Evolutionary conservation across 257 asterid species (phyloP), one percentile per base, ranked within the genome.

Genomic region (Scutellaria galericulata): DNA sequence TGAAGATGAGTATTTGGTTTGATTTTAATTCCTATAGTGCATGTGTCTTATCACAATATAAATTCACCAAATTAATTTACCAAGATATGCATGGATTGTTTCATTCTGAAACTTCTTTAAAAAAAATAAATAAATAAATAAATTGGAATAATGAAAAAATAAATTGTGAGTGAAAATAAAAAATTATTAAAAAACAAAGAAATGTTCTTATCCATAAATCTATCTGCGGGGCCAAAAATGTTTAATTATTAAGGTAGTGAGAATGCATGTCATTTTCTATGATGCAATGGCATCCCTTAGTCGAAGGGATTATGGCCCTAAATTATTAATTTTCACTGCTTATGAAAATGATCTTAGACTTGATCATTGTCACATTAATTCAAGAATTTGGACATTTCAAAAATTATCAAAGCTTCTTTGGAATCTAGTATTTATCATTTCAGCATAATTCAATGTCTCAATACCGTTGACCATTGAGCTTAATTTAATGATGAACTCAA

Each of bases 311-410:
- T 24, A 68, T 72, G 62, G 53, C 80, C 81, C 76, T 55, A 54
- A 56, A 75, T 71, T 50, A 81, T 68, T 42, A 27, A 67, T 59
- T 44, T 72, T 63, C 60, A 78, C 79, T 78, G 77, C 77, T 41
- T 72, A 50, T 78, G 81, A 75, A 20, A 82, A 67, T 69, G 83
- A 82, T 71, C 31, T 37, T 12, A 68, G 77, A 79, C 5, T 39
- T 56, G 31, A 69, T 72, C 11, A 67, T 44, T 65, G 65, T 58
- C 70, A 27, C 63, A 70, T 45, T 52, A 7, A 68, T 73, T n/a
- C n/a, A n/a, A 77, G 80, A 41, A 65, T 70, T 66, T 66, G 85
- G 82, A 70, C 80, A 70, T 31, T 74, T 73, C 73, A 40, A 45
- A 7, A 77, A 64, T 24, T 27, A 40, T 76, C 13, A 20, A 68